Evolutionary conservation across 148 eudicot species (phyloP), one percentile per base, ranked within the genome.

Genomic region (Simmondsia chinensis): DNA sequence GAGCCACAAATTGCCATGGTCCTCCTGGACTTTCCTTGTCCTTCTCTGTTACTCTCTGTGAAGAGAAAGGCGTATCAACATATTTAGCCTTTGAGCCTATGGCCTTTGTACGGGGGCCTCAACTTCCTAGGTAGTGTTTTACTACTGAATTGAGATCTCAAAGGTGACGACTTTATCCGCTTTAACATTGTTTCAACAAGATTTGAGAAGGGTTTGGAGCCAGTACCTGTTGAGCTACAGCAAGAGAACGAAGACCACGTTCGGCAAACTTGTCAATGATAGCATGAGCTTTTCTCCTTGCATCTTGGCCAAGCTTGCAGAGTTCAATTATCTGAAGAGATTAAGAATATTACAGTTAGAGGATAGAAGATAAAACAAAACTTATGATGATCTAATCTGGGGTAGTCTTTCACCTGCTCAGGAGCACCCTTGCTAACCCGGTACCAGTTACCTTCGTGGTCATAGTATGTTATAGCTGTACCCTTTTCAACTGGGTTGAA

Each of bases 391-490:
- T 39, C 7, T 27, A 14, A 9, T 5, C 13, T 17, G 21, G 13
- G 26, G 19, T 9, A 28, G 20, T 48, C 11, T 2, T 8, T 27
- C 60, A 75, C 79, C 80, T 83, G 87, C 52, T 83, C 94, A 17
- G 94, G 94, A 35, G 88, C 94, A 25, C 87, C 94, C 69, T 83
- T 83, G 87, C 94, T 83, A n/a, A 66, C 64, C n/a, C 94, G 52
- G 40, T 79, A 69, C 94, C 94, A 83, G 44, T 76, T 62, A 6
- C 79, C 88, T 13, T 63, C 50, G 9, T 47, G 12, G 23, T 84
- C 94, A 2, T 56, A 52, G 62, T 71, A 80, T 13, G 94, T 84
- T 31, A 80, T 80, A 29, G 94, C 94, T 5, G 94, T 83, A 29
- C 94, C 84, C 72, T 84, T 84, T 5, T 76, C 88, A 8, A 84